phyloP scores from a whole-genome alignment of 129 eudicot species.

The Arctium lappa region DNA sequence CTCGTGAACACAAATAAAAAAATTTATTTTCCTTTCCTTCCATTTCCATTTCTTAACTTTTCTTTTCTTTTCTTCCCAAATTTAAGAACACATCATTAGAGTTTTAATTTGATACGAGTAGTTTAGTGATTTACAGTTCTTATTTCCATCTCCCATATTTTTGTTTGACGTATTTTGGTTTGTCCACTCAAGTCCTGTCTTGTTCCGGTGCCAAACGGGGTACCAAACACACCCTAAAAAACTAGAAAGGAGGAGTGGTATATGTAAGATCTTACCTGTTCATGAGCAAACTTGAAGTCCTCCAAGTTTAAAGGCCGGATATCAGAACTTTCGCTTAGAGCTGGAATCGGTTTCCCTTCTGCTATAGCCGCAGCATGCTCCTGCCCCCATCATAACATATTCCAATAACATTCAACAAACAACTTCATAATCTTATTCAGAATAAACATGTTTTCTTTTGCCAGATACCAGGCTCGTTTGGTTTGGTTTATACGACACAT shows the following conservation, averaged over 20 bases:
- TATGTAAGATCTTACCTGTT: constrained; percentile 44
- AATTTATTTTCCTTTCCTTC: no score
- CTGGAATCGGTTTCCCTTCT: constrained; percentile 78
- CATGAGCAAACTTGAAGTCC: constrained; percentile 82
- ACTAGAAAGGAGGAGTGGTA: not conserved
- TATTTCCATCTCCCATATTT: no score
- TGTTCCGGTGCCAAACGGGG: no score
- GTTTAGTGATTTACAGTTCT: no score
- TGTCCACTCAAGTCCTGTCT: no score
- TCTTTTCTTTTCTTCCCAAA: no score
- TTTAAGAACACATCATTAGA: no score
- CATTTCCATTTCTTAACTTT: no score
- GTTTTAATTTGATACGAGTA: no score
- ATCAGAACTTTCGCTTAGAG: constrained; percentile 73
- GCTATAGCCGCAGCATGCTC: constrained; percentile 71
- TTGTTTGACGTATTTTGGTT: no score
- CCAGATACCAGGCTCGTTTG: not conserved
- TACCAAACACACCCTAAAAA: not conserved
- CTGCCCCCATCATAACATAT: constrained; percentile 31
- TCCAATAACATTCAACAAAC: constrained; percentile 2
- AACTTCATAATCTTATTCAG: not conserved
- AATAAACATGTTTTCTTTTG: not conserved
- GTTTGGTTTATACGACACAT: not conserved
- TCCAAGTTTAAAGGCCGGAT: constrained; percentile 73
- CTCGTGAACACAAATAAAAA: no score